phyloP scores from a whole-genome alignment of 805 yeast genomes.

The Saccharomyces eubayanus region DNA sequence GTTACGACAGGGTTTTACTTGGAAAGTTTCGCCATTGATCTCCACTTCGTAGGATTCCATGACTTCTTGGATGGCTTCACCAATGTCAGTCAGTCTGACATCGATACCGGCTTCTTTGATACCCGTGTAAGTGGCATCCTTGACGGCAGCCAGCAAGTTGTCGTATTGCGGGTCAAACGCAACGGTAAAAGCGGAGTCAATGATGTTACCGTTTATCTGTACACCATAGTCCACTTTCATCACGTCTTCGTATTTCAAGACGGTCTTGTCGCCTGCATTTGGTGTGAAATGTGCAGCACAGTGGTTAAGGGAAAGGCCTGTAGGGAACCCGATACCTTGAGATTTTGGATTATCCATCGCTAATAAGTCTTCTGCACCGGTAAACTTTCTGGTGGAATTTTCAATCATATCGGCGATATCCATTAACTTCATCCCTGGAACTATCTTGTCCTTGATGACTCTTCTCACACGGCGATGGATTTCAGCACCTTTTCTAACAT shows the following conservation, averaged over 20 bases:
- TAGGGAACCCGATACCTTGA: slow-evolving; percentile 96
- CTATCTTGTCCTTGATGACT: slow-evolving; percentile 61
- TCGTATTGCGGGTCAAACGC: slow-evolving; percentile 82
- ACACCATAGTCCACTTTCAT: slow-evolving; percentile 97
- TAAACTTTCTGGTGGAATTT: slow-evolving; percentile 66
- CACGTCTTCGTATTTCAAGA: slow-evolving; percentile 78
- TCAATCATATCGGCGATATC: slow-evolving; percentile 88
- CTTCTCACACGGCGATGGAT: slow-evolving; percentile 86
- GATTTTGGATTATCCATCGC: slow-evolving; percentile 33
- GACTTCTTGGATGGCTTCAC: slow-evolving; percentile 91
- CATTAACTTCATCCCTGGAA: slow-evolving; percentile 88
- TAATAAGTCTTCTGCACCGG: slow-evolving; percentile 53
- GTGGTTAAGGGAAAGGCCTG: slow-evolving; percentile 89
- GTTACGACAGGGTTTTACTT: slow-evolving; percentile 83
- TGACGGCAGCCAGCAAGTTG: slow-evolving; percentile 71
- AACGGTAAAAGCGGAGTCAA: slow-evolving; percentile 92
- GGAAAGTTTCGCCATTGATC: slow-evolving; percentile 74
- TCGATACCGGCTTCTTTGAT: slow-evolving; percentile 90
- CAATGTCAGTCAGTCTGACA: slow-evolving; percentile 88
- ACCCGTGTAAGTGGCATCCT: slow-evolving; percentile 91
- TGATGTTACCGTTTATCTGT: slow-evolving; percentile 87
- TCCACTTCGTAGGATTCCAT: slow-evolving; percentile 96
- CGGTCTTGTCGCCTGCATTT: slow-evolving; percentile 83
- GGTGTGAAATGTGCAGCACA: slow-evolving; percentile 98
- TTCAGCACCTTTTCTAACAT: slow-evolving; percentile 92